Evolutionary conservation across 2,329 filamentous ascomycete species (phyloP).

Genomic region (Microsporum canis): DNA sequence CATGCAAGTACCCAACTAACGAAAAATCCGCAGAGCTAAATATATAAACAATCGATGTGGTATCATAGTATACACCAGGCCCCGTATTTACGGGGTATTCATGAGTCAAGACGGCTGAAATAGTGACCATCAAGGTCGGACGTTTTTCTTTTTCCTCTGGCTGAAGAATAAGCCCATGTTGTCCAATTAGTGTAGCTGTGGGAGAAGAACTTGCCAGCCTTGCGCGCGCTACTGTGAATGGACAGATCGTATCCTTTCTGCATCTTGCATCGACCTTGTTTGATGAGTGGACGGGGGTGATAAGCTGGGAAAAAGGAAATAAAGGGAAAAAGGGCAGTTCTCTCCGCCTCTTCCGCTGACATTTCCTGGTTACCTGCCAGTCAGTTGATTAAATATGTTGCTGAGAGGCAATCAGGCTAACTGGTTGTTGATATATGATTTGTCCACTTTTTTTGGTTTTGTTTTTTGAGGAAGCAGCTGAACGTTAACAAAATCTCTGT

Average conservation of each 20-base stretch:
- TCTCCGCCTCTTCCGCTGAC: background rate
- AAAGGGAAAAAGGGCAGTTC: background rate
- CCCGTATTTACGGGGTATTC: background rate
- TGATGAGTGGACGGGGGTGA: background rate
- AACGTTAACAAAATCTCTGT: background rate
- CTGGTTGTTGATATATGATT: background rate
- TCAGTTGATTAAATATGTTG: background rate
- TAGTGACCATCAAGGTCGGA: background rate
- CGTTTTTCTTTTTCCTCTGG: background rate
- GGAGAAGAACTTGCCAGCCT: background rate
- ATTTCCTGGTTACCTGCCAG: background rate
- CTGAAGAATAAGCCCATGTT: background rate
- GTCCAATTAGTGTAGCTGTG: background rate
- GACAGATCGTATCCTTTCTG: background rate
- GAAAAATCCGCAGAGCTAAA: background rate
- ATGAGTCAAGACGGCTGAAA: background rate
- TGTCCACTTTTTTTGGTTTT: background rate
- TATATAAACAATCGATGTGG: background rate
- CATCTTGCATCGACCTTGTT: background rate
- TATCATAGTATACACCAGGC: background rate
- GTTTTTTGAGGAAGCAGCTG: background rate
- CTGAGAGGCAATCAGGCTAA: background rate
- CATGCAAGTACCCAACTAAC: background rate
- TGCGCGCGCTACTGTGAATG: background rate
- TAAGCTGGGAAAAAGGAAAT: too few species aligned